Evolutionary conservation across 2,329 filamentous ascomycete genomes (phyloP).

Genomic region (Metarhizium brunneum): DNA sequence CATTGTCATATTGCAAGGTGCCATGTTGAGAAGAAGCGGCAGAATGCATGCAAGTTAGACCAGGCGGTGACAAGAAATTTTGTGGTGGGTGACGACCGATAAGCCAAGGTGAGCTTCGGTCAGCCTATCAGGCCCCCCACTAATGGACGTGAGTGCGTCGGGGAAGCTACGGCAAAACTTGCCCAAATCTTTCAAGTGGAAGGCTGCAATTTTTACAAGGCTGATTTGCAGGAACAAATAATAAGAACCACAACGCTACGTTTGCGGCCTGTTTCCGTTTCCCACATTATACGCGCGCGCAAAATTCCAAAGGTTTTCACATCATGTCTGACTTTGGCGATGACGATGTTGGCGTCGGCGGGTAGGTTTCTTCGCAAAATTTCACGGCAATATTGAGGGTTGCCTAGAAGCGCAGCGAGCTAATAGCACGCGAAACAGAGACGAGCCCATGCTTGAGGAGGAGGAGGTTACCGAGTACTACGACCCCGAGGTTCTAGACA

Average conservation of each 20-base stretch:
- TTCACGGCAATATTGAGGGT: neutral
- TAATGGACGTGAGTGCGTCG: slow-evolving; percentile 7
- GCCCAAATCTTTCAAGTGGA: slow-evolving; percentile 12
- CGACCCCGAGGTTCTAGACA: slow-evolving; percentile 43
- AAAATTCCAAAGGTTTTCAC: neutral
- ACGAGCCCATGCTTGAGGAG: slow-evolving; percentile 65
- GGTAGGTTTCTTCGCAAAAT: slow-evolving; percentile 31
- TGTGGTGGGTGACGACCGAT: slow-evolving; percentile 19
- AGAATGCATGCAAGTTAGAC: slow-evolving; percentile 20
- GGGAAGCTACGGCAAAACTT: slow-evolving; percentile 22
- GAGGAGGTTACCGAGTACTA: slow-evolving; percentile 54
- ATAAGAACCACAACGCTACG: neutral
- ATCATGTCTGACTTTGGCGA: slow-evolving; percentile 68
- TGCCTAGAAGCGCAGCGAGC: neutral
- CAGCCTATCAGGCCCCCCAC: neutral
- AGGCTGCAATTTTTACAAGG: slow-evolving; percentile 21
- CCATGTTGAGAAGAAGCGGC: slow-evolving; percentile 11
- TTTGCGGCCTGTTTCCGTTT: neutral
- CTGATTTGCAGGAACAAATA: neutral
- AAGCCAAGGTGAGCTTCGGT: neutral
- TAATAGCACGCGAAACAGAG: slow-evolving; percentile 32
- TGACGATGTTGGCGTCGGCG: slow-evolving; percentile 49
- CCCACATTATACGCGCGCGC: neutral
- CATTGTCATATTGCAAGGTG: slow-evolving; percentile 2
- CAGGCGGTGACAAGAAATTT: slow-evolving; percentile 22